Conservation (phyloP, 192 early-diverging fungal species). For the Backusella tarrabulga region DNA sequence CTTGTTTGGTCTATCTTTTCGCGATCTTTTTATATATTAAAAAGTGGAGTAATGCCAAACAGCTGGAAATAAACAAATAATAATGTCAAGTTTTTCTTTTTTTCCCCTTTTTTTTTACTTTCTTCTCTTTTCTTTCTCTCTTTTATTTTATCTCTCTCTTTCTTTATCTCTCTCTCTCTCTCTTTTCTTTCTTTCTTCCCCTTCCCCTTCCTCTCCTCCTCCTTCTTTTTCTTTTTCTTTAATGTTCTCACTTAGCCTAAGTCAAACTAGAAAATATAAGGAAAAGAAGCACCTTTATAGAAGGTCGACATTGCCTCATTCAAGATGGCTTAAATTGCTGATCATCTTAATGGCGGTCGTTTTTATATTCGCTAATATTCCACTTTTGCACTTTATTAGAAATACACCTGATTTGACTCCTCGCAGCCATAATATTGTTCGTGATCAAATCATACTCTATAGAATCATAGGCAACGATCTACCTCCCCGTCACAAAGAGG, state of each 20-base stretch:
- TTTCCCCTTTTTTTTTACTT: not conserved
- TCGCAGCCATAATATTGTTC: not conserved
- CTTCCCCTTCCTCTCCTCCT: not conserved
- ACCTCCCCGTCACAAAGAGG: conserved; percentile 58
- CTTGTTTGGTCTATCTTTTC: not conserved
- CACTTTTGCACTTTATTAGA: not conserved
- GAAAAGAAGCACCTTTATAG: conserved; percentile 13
- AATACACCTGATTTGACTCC: not conserved
- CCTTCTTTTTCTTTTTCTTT: not conserved
- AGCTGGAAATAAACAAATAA: conserved; percentile 1
- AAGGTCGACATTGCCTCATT: not conserved
- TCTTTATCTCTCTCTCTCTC: not conserved
- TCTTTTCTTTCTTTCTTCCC: not conserved
- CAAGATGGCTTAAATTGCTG: conserved; percentile 14
- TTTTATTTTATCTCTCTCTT: not conserved
- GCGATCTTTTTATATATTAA: not conserved
- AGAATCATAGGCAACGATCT: conserved; percentile 64
- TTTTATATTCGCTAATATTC: conserved; percentile 16
- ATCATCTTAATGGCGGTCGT: not conserved
- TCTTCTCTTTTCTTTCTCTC: not conserved
- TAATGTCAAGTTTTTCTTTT: not conserved
- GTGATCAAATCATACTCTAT: conserved; percentile 46
- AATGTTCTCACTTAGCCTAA: not conserved
- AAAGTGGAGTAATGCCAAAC: not conserved
- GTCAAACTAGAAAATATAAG: conserved; percentile 12